Evolutionary conservation across 2,329 filamentous ascomycete species (phyloP).

Genomic region (Reticulascus tulasneorum): DNA sequence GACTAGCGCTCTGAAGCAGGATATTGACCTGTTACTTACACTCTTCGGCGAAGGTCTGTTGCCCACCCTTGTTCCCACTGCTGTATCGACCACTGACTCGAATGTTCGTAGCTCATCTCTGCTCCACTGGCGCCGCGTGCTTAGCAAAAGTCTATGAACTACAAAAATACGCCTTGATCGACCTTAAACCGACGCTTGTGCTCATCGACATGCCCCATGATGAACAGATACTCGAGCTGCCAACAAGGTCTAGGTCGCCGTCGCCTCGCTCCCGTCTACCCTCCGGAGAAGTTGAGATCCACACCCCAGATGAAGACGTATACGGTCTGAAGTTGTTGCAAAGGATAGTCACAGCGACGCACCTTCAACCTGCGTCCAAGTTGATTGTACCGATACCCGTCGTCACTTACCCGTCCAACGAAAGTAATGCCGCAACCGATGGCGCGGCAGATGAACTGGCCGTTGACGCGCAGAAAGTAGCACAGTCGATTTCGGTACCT

Average conservation of each 20-base stretch:
- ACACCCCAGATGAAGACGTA: conserved; percentile 42
- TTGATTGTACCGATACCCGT: conserved; percentile 54
- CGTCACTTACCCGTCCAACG: conserved; percentile 35
- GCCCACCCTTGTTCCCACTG: neutral
- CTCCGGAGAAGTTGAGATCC: conserved; percentile 32
- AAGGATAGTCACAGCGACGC: conserved; percentile 54
- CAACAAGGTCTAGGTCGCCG: conserved; percentile 33
- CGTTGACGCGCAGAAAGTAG: conserved; percentile 2
- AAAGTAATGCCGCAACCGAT: conserved; percentile 21
- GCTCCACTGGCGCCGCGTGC: conserved; percentile 49
- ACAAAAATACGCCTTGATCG: conserved; percentile 47
- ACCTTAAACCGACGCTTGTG: conserved; percentile 53
- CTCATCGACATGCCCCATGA: conserved; percentile 54
- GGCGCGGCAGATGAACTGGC: conserved; percentile 13
- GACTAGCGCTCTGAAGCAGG: conserved; percentile 36
- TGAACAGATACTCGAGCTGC: conserved; percentile 36
- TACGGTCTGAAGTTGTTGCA: conserved; percentile 54
- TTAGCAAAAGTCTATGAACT: conserved; percentile 49
- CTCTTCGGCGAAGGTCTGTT: conserved; percentile 51
- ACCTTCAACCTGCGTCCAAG: conserved; percentile 51
- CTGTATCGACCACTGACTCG: conserved; percentile 2
- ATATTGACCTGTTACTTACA: conserved; percentile 46
- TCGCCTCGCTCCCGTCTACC: conserved; percentile 39
- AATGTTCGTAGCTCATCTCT: conserved; percentile 45
- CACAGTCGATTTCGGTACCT: conserved; percentile 26